phyloP scores from a whole-genome alignment of 164 flowering plant species.

The Vitis labrusca region DNA sequence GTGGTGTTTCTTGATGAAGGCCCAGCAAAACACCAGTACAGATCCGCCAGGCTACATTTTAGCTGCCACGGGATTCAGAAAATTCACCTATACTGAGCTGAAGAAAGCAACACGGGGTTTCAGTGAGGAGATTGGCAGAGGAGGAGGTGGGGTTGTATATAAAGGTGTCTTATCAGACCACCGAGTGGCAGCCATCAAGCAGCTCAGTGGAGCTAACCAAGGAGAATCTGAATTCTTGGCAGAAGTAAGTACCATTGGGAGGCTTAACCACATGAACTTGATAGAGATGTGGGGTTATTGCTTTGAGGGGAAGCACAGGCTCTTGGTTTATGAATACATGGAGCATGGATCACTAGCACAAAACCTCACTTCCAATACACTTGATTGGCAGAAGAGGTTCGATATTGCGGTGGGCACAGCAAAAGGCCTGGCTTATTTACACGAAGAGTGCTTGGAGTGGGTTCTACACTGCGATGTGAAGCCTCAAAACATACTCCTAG shows the following conservation, averaged over 20 bases:
- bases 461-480: constrained; percentile 34
- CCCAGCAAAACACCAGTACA: too few relatives aligned
- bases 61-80: too few relatives aligned
- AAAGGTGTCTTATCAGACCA: constrained; percentile 16
- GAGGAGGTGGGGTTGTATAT: too few relatives aligned
- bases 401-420: constrained; percentile 29
- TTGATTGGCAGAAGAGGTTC: constrained; percentile 19
- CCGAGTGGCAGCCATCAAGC: constrained; percentile 30
- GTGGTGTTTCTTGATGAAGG: too few relatives aligned
- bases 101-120: too few relatives aligned
- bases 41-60: too few relatives aligned
- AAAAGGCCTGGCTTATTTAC: constrained; percentile 32
- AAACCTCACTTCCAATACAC: constrained; percentile 8
- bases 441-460: constrained; percentile 43
- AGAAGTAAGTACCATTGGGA: constrained; percentile 24
- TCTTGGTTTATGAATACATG: constrained; percentile 34
- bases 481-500: constrained; percentile 31
- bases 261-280: constrained; percentile 33
- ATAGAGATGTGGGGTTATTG: constrained; percentile 37
- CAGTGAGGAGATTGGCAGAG: too few relatives aligned
- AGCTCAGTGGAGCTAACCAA: constrained; percentile 20
- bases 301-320: constrained; percentile 29
- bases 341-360: constrained; percentile 31
- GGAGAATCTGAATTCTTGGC: constrained; percentile 33
- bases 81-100: too few relatives aligned